These are phyloP conservation scores for Ophiostoma fasciatum DNA, from an alignment of 2,329 filamentous ascomycete species.

Conservation along the genomic window DNA sequence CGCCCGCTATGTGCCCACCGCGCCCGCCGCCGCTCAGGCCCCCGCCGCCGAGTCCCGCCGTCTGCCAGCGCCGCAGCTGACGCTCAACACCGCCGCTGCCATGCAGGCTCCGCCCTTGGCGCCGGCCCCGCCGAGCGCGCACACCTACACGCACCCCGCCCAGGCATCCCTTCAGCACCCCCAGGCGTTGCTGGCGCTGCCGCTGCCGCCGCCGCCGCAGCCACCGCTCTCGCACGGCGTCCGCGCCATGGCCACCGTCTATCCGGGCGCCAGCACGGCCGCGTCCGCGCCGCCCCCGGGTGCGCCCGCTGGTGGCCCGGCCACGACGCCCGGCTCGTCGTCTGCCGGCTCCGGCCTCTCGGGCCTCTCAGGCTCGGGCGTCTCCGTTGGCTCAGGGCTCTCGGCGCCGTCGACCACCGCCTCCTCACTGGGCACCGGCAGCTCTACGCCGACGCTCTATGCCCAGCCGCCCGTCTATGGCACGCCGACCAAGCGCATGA, in stretches of 20 bases:
- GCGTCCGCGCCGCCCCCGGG: constrained; percentile 19
- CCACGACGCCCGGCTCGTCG: no score
- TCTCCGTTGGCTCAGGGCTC: constrained; percentile 5
- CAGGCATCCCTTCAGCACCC: constrained; percentile 18
- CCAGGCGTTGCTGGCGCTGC: constrained; percentile 38
- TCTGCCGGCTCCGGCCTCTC: no score
- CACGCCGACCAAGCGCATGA: constrained; percentile 39
- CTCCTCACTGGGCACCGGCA: constrained; percentile 1
- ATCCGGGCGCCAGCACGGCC: constrained; percentile 34
- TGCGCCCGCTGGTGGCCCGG: constrained; percentile 20
- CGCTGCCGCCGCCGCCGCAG: no score
- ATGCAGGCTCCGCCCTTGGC: neutral
- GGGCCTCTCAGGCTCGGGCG: no score
- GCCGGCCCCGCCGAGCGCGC: neutral
- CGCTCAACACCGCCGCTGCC: constrained; percentile 37
- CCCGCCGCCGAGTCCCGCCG: constrained; percentile 24
- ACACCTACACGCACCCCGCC: constrained; percentile 1
- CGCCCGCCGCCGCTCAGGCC: neutral
- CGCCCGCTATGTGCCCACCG: constrained; percentile 14
- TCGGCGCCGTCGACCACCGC: neutral
- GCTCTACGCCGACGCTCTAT: constrained; percentile 11
- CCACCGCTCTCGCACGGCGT: constrained; percentile 45
- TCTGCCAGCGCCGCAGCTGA: constrained; percentile 57
- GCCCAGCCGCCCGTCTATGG: constrained; percentile 20
- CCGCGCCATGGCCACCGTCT: constrained; percentile 66